Evolutionary conservation across 2,329 filamentous ascomycete species (phyloP).

Genomic region (Aspergillus sp.): DNA sequence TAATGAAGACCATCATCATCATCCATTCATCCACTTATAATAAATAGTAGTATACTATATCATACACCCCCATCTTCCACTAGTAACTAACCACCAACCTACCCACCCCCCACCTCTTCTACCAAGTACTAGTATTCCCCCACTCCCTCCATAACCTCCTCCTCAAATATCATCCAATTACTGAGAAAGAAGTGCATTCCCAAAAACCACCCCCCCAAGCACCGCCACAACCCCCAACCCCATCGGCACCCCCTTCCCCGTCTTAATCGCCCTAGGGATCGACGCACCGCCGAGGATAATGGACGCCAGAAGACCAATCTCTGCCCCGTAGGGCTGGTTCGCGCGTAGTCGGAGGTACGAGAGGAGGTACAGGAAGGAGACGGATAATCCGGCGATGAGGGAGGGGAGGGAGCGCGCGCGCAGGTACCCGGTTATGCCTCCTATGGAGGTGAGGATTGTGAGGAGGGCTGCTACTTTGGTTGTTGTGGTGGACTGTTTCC

Average conservation of each 20-base stretch:
- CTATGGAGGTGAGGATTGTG: conserved; percentile 78
- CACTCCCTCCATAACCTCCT: not conserved
- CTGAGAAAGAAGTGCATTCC: conserved; percentile 39
- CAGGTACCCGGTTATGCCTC: conserved; percentile 83
- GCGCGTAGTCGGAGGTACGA: conserved; percentile 79
- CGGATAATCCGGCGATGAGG: conserved; percentile 77
- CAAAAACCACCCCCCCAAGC: conserved; percentile 79
- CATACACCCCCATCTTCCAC: not conserved
- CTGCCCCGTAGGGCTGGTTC: conserved; percentile 76
- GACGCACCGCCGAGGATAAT: conserved; percentile 80
- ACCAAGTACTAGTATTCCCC: not conserved
- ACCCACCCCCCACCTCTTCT: not conserved
- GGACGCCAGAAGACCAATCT: conserved; percentile 85
- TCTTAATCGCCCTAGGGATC: conserved; percentile 81
- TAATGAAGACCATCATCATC: not conserved
- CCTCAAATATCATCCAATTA: not conserved
- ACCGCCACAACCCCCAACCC: conserved; percentile 75
- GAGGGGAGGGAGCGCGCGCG: conserved; percentile 85
- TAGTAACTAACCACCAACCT: not conserved
- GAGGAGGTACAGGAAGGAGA: conserved; percentile 76
- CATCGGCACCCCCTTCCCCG: conserved; percentile 80
- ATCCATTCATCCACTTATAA: not conserved
- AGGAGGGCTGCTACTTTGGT: conserved; percentile 65
- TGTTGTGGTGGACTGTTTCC: not conserved
- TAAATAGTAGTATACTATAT: not conserved